A percentile compares a stretch with the other conserved stretches of the same genome.
phyloP scores from a whole-genome alignment of 228 moss, liverwort and hornwort species.

The Sphagnum magellanicum region DNA sequence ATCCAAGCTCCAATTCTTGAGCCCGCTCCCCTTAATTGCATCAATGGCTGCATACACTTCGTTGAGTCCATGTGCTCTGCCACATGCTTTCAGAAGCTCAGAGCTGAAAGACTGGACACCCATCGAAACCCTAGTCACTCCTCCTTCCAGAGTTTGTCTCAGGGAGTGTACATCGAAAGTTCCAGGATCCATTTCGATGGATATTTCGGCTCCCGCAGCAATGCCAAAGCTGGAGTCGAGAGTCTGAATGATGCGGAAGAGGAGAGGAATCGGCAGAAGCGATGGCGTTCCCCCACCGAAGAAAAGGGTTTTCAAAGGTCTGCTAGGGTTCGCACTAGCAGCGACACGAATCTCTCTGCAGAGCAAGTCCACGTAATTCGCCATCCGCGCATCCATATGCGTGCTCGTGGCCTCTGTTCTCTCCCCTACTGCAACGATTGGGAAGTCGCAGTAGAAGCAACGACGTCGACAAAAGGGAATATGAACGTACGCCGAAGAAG shows the following conservation, averaged over 20 bases:
- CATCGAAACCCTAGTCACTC: constrained; percentile 74
- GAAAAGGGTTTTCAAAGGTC: constrained; percentile 65
- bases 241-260: constrained; percentile 54
- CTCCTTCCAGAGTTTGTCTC: constrained; percentile 52
- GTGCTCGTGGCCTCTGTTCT: constrained; percentile 41
- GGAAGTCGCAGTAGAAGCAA: constrained; percentile 95
- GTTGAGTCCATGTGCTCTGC: constrained; percentile 68
- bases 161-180: constrained; percentile 65
- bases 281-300: constrained; percentile 98
- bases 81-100: constrained; percentile 68
- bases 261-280: constrained; percentile 57
- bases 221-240: constrained; percentile 44
- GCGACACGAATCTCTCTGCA: constrained; percentile 78
- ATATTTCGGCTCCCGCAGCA: constrained; percentile 56
- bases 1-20: constrained; percentile 88
- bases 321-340: constrained; percentile 23
- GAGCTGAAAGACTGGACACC: constrained; percentile 84
- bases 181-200: constrained; percentile 98
- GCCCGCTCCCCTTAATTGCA: constrained; percentile 48
- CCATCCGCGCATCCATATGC: constrained; percentile 63
- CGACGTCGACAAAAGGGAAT: constrained; percentile 89
- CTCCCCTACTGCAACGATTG: constrained; percentile 84
- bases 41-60: constrained; percentile 83
- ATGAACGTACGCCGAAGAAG: constrained; percentile 76
- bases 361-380: constrained; percentile 68